These are phyloP conservation scores for Tuber brumale DNA, from an alignment of 495 filamentous ascomycete species.

Conservation along the genomic window DNA sequence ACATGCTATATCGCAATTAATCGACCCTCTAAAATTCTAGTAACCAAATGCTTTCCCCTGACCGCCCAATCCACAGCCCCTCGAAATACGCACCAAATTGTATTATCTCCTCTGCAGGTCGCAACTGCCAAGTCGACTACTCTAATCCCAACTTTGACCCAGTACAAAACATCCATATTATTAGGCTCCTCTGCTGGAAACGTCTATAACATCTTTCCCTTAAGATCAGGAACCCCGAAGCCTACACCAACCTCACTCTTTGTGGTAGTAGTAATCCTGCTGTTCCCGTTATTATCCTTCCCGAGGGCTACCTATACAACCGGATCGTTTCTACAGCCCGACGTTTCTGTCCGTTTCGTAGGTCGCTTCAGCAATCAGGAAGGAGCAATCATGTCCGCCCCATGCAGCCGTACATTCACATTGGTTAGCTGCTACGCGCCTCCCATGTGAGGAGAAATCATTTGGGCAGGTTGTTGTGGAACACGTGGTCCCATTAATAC, in stretches of 20 bases:
- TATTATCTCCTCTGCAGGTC: constrained; percentile 43
- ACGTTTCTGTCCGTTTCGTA: constrained; percentile 43
- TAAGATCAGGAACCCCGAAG: constrained; percentile 42
- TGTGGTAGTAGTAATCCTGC: constrained; percentile 43
- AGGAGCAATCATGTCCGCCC: constrained; percentile 42
- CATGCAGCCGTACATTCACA: constrained; percentile 40
- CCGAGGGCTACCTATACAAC: constrained; percentile 44
- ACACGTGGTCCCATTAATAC: constrained; percentile 34
- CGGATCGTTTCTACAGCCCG: constrained; percentile 43
- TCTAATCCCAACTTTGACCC: constrained; percentile 37
- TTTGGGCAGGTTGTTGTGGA: constrained; percentile 38
- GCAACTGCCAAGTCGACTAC: constrained; percentile 41
- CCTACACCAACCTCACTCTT: constrained; percentile 42
- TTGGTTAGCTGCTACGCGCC: constrained; percentile 39
- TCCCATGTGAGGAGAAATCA: constrained; percentile 39
- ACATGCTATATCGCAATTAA: constrained; percentile 27
- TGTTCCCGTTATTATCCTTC: constrained; percentile 17
- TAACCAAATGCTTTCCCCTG: not conserved
- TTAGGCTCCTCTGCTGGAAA: constrained; percentile 42
- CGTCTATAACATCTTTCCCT: constrained; percentile 39
- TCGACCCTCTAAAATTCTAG: not conserved
- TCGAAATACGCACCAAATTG: constrained; percentile 38
- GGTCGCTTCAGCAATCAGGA: constrained; percentile 38
- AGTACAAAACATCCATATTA: constrained; percentile 45
- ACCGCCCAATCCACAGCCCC: not conserved